Conservation (phyloP, 129 eudicot genomes). For the Scalesia atractyloides region DNA sequence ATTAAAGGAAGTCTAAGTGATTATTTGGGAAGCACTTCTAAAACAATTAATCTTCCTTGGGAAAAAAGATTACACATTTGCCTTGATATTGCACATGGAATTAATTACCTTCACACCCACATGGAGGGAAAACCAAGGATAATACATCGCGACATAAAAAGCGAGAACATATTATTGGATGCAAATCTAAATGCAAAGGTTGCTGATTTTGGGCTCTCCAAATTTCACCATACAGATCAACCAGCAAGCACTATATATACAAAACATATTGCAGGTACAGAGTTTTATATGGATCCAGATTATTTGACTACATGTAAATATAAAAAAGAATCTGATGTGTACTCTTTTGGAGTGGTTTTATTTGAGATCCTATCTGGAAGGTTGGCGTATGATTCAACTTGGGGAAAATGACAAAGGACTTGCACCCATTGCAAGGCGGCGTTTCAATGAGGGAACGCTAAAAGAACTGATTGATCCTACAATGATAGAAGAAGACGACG, state of each 20-base stretch:
- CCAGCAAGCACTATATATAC: not conserved
- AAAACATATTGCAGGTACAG: not conserved
- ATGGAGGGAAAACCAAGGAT: not conserved
- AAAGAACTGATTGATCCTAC: not conserved
- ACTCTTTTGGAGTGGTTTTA: constrained; percentile 15
- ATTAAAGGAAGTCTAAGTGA: constrained; percentile 1
- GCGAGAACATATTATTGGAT: constrained; percentile 7
- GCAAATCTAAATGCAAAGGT: constrained; percentile 4
- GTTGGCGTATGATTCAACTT: not conserved
- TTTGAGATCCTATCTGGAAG: not conserved
- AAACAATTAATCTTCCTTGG: not conserved
- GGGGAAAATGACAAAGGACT: not conserved
- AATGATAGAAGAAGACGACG: constrained; percentile 6
- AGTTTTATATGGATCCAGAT: constrained; percentile 7
- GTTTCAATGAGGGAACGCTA: not conserved
- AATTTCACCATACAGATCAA: not conserved
- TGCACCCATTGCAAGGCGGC: not conserved
- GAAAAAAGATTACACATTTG: not conserved
- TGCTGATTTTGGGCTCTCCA: constrained; percentile 25
- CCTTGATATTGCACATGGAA: constrained; percentile 13
- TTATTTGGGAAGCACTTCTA: not conserved
- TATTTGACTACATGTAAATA: not conserved
- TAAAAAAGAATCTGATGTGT: not conserved
- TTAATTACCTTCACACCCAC: not conserved
- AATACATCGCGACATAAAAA: constrained; percentile 17